phyloP scores from a whole-genome alignment of 306 rosid genomes.

The Mimosa pudica region DNA sequence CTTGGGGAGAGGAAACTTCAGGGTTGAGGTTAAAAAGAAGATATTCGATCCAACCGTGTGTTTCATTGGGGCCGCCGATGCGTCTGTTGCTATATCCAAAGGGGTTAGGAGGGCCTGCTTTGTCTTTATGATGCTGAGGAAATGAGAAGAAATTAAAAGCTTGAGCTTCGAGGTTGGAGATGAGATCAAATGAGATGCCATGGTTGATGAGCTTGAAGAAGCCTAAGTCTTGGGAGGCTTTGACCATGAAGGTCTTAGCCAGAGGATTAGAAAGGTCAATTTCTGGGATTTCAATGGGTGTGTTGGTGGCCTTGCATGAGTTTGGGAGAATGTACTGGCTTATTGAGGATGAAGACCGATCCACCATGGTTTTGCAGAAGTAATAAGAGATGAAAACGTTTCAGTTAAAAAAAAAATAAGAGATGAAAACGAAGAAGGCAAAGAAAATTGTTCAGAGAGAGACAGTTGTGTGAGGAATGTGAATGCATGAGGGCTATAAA shows the following conservation, averaged over 20 bases:
- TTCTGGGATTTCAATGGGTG: constrained; percentile 49
- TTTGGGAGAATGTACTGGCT: constrained; percentile 44
- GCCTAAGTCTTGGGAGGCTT: constrained; percentile 67
- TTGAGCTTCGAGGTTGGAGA: constrained; percentile 52
- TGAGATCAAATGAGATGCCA: constrained; percentile 61
- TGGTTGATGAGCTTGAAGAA: constrained; percentile 76
- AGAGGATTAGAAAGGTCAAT: constrained; percentile 63
- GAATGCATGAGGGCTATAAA: constrained; percentile 52
- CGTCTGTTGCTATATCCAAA: constrained; percentile 69
- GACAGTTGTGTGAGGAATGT: constrained; percentile 14
- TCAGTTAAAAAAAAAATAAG: too few relatives aligned
- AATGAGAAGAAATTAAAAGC: constrained; percentile 58
- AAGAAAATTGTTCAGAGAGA: neutral
- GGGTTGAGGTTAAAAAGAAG: constrained; percentile 69
- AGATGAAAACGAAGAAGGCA: neutral
- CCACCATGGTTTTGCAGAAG: constrained; percentile 54
- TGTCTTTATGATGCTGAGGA: constrained; percentile 54
- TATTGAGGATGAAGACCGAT: constrained; percentile 59
- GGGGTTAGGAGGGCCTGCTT: constrained; percentile 64
- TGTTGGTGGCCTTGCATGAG: constrained; percentile 41
- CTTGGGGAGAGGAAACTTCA: constrained; percentile 45
- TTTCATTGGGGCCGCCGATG: constrained; percentile 84
- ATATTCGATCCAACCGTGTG: constrained; percentile 80
- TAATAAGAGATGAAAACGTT: neutral
- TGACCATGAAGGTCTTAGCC: constrained; percentile 56